Conservation (phyloP, 2,329 filamentous ascomycete genomes). For the Aspergillus caelatus region DNA sequence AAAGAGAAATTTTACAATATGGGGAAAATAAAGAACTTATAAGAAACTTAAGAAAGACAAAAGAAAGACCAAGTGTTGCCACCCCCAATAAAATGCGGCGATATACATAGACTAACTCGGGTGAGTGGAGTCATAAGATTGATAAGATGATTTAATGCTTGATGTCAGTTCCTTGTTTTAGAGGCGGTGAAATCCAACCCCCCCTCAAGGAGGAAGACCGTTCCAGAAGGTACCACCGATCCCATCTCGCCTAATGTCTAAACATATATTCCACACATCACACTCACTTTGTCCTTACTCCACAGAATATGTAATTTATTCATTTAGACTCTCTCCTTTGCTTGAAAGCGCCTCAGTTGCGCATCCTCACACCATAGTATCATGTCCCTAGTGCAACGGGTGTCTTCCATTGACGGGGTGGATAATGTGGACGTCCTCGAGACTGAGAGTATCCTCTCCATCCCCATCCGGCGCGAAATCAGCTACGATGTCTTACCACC, state of each 20-base stretch:
- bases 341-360: background rate
- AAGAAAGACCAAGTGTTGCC: background rate
- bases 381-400: slow-evolving; percentile 1
- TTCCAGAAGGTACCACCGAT: background rate
- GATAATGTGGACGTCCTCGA: background rate
- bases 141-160: background rate
- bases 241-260: background rate
- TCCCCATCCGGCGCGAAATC: slow-evolving; percentile 28
- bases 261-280: background rate
- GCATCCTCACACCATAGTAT: background rate
- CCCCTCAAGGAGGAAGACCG: background rate
- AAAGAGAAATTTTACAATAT: background rate
- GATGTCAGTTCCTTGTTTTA: background rate
- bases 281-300: background rate
- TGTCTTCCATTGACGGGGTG: background rate
- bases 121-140: background rate
- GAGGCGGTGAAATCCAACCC: background rate
- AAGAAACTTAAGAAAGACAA: background rate
- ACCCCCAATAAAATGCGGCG: background rate
- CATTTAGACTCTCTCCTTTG: background rate
- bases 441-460: slow-evolving; percentile 5
- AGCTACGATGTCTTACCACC: slow-evolving; percentile 50
- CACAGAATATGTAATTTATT: background rate
- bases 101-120: background rate
- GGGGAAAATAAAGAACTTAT: no score